Evolutionary conservation across 208 protist genomes (phyloP).

Genomic region (Jaenimonas drosophilae): DNA sequence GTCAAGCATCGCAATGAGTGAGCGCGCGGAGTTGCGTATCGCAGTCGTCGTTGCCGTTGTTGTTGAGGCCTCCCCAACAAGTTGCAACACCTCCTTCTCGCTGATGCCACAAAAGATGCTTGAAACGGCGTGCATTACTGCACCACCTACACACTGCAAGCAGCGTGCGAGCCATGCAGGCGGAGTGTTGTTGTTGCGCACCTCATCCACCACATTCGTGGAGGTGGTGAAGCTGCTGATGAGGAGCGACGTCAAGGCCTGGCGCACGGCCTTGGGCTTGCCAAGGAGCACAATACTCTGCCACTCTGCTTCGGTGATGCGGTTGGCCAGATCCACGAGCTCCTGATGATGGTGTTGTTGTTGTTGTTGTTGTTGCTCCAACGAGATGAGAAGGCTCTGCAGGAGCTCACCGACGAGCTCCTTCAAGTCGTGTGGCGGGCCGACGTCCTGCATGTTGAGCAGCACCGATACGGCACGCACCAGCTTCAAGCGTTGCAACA

Average conservation of each 20-base stretch:
- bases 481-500: constrained; percentile 33
- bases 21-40: too few relatives aligned
- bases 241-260: constrained; percentile 40
- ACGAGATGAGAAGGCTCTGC: too few relatives aligned
- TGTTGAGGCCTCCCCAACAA: too few relatives aligned
- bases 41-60: too few relatives aligned
- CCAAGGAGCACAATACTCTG: constrained; percentile 32
- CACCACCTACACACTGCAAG: constrained; percentile 25
- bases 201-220: constrained; percentile 15
- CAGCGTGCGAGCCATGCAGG: too few relatives aligned
- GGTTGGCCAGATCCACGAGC: constrained; percentile 19
- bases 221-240: constrained; percentile 12
- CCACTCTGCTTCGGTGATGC: constrained; percentile 50
- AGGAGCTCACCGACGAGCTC: too few relatives aligned
- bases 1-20: constrained; percentile 8
- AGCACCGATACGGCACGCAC: constrained; percentile 31
- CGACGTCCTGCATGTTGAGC: constrained; percentile 18
- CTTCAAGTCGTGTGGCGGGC: too few relatives aligned
- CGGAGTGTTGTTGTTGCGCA: too few relatives aligned
- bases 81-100: constrained; percentile 10
- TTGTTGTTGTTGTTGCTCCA: not conserved
- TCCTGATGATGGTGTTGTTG: not conserved
- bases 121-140: constrained; percentile 48
- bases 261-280: constrained; percentile 29
- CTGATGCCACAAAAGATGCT: constrained; percentile 32